A percentile compares a stretch with the other conserved stretches of the same genome.
These are phyloP conservation scores for Torulaspora globosa DNA, from an alignment of 1,139 yeast species.

Conservation along the genomic window DNA sequence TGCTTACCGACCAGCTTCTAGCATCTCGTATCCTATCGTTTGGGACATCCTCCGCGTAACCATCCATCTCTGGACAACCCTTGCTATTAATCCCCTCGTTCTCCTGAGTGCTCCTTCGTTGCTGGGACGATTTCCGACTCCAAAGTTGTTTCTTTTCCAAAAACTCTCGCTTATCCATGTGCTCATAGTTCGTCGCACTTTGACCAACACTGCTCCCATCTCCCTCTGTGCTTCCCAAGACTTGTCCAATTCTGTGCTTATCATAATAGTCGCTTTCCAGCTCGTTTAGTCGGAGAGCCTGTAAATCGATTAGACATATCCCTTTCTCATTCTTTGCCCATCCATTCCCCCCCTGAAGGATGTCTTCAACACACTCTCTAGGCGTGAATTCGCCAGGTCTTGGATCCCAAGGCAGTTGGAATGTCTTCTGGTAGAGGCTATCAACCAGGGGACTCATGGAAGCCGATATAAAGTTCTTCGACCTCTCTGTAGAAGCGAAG, in stretches of 20 bases:
- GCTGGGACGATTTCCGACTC: conserved; percentile 12
- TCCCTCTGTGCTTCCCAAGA: conserved; percentile 5
- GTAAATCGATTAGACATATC: conserved; percentile 42
- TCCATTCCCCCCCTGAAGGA: conserved; percentile 70
- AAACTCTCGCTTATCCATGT: conserved; percentile 17
- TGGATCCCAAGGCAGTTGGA: conserved; percentile 75
- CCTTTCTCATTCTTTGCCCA: conserved; percentile 52
- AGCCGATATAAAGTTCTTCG: conserved; percentile 22
- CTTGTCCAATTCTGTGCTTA: conserved; percentile 9
- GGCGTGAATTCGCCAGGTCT: conserved; percentile 73
- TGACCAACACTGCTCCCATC: conserved; percentile 4
- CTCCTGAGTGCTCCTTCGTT: conserved; percentile 5
- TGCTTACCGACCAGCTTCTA: conserved; percentile 17
- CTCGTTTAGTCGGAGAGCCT: conserved; percentile 33
- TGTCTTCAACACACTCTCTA: conserved; percentile 67
- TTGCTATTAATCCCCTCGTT: neutral
- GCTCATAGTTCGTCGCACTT: conserved; percentile 11
- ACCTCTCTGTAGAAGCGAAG: conserved; percentile 9
- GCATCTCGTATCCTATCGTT: conserved; percentile 16
- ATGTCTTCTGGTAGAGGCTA: conserved; percentile 55
- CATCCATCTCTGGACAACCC: conserved; percentile 1
- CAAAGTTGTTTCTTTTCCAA: conserved; percentile 18
- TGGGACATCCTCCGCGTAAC: conserved; percentile 6
- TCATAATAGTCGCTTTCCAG: conserved; percentile 22
- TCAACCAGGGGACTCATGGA: conserved; percentile 46